Evolutionary conservation across 2,329 filamentous ascomycete species (phyloP).

Genomic region (Cytospora chrysosperma): DNA sequence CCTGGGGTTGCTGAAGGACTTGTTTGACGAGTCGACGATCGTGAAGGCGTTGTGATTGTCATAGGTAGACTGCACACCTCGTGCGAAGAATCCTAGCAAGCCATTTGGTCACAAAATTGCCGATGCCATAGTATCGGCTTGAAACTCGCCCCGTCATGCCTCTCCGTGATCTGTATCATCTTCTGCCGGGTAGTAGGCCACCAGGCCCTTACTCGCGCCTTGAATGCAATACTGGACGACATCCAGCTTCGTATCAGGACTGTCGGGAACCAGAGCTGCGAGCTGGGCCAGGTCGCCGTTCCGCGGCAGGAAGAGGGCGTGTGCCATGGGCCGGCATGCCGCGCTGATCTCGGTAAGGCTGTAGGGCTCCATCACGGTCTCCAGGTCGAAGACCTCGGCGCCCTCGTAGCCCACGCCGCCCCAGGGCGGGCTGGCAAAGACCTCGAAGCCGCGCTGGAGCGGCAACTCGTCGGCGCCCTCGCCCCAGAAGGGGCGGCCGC

Average conservation of each 20-base stretch:
- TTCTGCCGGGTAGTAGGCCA: conserved; percentile 56
- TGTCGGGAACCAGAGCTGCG: conserved; percentile 53
- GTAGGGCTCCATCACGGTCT: conserved; percentile 95
- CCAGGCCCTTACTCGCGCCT: conserved; percentile 80
- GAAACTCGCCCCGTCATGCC: background rate
- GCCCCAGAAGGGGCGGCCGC: background rate
- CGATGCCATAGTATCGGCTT: background rate
- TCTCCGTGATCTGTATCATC: background rate
- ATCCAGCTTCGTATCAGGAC: conserved; percentile 54
- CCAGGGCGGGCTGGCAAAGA: conserved; percentile 62
- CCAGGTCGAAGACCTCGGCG: conserved; percentile 75
- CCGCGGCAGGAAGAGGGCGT: conserved; percentile 80
- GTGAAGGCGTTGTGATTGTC: conserved; percentile 53
- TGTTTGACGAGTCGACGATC: conserved; percentile 76
- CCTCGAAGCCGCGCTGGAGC: conserved; percentile 36
- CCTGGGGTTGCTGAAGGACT: conserved; percentile 64
- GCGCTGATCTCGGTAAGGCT: conserved; percentile 61
- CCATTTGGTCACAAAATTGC: background rate
- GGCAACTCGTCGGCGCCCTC: conserved; percentile 39
- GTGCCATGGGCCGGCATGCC: conserved; percentile 58
- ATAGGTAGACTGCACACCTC: background rate
- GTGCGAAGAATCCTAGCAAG: conserved; percentile 1
- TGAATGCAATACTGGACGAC: conserved; percentile 90
- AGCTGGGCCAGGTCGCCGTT: conserved; percentile 81
- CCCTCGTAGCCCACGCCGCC: conserved; percentile 56